These are phyloP conservation scores for Bipolaris sorokiniana DNA, from an alignment of 2,329 filamentous ascomycete genomes.

Conservation along the genomic window DNA sequence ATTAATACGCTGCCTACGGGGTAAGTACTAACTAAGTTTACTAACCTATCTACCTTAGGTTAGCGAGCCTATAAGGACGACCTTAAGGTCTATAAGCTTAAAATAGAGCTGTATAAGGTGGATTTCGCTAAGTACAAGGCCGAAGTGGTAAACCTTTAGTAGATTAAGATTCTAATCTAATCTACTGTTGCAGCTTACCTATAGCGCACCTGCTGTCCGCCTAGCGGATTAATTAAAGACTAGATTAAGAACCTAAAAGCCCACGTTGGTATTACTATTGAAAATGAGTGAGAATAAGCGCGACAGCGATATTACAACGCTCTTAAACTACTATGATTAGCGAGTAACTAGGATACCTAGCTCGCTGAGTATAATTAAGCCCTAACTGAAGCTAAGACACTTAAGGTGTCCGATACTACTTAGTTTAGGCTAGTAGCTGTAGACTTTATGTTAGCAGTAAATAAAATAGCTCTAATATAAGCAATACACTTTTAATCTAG, in stretches of 20 bases:
- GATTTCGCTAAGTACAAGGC: too few species aligned
- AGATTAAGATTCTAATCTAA: neutral
- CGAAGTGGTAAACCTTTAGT: too few species aligned
- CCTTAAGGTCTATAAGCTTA: too few species aligned
- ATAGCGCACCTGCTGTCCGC: neutral
- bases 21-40: too few species aligned
- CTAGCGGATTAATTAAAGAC: neutral
- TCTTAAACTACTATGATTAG: neutral
- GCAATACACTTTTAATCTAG: neutral
- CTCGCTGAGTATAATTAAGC: neutral
- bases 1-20: too few species aligned
- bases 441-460: neutral
- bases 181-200: neutral
- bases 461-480: neutral
- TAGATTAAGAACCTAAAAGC: neutral
- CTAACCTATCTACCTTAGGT: too few species aligned
- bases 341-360: neutral
- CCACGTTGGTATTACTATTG: neutral
- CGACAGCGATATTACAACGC: neutral
- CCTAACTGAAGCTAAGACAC: neutral
- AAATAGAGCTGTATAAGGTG: too few species aligned
- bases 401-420: neutral
- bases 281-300: neutral
- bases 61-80: too few species aligned
- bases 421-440: neutral